Base-by-base conservation (phyloP, 2,329 filamentous ascomycete genomes). In the Huntiella bhutanensis region DNA sequence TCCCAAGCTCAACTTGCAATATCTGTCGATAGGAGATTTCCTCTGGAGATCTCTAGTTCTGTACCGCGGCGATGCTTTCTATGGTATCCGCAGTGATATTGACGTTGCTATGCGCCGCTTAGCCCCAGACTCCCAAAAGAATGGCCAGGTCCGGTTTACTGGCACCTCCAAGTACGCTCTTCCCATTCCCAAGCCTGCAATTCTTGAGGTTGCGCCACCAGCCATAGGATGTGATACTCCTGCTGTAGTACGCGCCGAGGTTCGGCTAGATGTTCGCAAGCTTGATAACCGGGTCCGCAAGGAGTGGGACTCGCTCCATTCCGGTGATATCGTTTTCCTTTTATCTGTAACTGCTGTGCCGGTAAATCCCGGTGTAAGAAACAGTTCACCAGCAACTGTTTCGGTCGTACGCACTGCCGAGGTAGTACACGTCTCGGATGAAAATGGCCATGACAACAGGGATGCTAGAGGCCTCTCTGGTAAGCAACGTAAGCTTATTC, bases 1-100 rank as follows among this genome's bases (percentile, higher is more conserved):
- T 38, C 91, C 91, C 2, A 98, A 98, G 59, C 64, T 96, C 40
- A 98, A 95, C 55, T 66, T 98, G 22, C 91, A 98, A 57, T 98
- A 98, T 60, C 69, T 98, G 11, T 93, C 87, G 2, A 76, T 94
- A 43, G 86, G 86, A 2, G 91, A 98, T 60, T 98, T 98, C 55
- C 64, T 98, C n/a, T 98, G 87, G 86, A 75, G 92, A 51, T 86
- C 88, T 0, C 80, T 96, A 55, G 71, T 92, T 11, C 67, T 98
- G 6, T 91, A 94, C 58, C 77, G 88, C 36, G 82, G 80, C 49
- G 91, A 98, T 60, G 75, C 88, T 0, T 95, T 96, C 59, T 96
- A 92, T 59, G 83, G 85, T 50, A 88, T 98, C 50, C 77, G 86
- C 40, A 88, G 86, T 56, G 85, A 98, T 58, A 77, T 98, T 48